These are phyloP conservation scores for Tetracentron sinense DNA, from an alignment of 164 flowering plant genomes.

Conservation along the genomic window DNA sequence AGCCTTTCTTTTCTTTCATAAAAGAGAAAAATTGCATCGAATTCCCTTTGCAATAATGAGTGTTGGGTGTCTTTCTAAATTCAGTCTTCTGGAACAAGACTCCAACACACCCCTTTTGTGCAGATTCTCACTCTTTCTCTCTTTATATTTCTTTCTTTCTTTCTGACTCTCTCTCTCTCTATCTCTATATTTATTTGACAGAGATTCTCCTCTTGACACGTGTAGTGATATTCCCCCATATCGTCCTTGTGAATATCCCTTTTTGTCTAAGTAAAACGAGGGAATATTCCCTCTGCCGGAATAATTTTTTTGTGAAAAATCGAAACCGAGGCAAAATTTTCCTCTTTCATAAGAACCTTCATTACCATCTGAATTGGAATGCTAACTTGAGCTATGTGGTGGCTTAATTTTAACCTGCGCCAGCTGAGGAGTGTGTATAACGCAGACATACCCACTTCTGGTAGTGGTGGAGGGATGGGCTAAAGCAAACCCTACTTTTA, in stretches of 20 bases:
- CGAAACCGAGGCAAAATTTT: slow-evolving; percentile 28
- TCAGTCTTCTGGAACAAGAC: slow-evolving; percentile 60
- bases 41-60: slow-evolving; percentile 43
- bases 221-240: slow-evolving; percentile 36
- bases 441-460: no score
- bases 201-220: slow-evolving; percentile 58
- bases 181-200: not conserved
- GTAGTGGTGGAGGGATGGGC: no score
- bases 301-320: slow-evolving; percentile 18
- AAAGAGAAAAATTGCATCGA: slow-evolving; percentile 46
- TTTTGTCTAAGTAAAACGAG: slow-evolving; percentile 48
- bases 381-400: no score
- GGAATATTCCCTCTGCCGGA: slow-evolving; percentile 27
- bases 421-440: no score
- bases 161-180: slow-evolving; percentile 16
- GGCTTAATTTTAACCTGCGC: no score
- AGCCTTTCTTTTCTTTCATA: no score
- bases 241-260: slow-evolving; percentile 67
- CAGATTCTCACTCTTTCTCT: slow-evolving; percentile 39
- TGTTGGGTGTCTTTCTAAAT: slow-evolving; percentile 51
- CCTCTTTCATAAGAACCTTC: no score
- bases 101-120: slow-evolving; percentile 64
- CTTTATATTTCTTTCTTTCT: no score
- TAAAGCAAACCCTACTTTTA: no score
- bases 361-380: no score